Evolutionary conservation across 2,329 filamentous ascomycete genomes (phyloP).

Genomic region (Claviceps spartinae): DNA sequence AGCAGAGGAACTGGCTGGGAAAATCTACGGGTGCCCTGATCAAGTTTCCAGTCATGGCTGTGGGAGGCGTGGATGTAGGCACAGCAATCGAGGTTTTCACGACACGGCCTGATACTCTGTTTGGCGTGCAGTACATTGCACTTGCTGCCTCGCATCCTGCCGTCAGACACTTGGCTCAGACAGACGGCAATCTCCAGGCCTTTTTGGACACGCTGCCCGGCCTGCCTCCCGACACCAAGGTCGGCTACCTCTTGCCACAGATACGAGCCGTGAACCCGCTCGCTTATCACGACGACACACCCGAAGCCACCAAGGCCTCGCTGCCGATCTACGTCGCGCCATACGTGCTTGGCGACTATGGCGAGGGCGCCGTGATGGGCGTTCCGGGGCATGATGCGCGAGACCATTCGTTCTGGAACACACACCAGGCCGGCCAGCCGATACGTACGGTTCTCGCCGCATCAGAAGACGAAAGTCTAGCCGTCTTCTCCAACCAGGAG

Average conservation of each 20-base stretch:
- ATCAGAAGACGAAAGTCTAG: conserved; percentile 33
- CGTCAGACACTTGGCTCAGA: conserved; percentile 45
- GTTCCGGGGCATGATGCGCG: conserved; percentile 74
- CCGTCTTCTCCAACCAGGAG: conserved; percentile 31
- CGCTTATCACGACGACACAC: conserved; percentile 36
- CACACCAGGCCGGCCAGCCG: conserved; percentile 47
- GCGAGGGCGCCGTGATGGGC: conserved; percentile 82
- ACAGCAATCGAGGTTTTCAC: conserved; percentile 62
- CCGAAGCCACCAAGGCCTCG: conserved; percentile 37
- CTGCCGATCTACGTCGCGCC: conserved; percentile 71
- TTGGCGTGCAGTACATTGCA: conserved; percentile 74
- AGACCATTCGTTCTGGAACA: conserved; percentile 68
- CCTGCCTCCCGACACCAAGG: conserved; percentile 41
- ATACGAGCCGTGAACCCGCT: conserved; percentile 54
- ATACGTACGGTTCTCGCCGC: conserved; percentile 50
- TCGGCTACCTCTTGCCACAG: conserved; percentile 53
- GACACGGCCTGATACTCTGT: conserved; percentile 74
- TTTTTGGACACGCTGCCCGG: conserved; percentile 54
- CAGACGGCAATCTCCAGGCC: conserved; percentile 46
- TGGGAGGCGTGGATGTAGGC: conserved; percentile 25
- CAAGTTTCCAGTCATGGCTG: conserved; percentile 48
- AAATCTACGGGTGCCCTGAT: conserved; percentile 61
- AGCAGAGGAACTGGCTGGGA: conserved; percentile 83
- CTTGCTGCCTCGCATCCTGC: conserved; percentile 61
- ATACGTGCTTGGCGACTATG: conserved; percentile 76